Evolutionary conservation across 345 rosid genomes (phyloP).

Genomic region (Populus euphratica): DNA sequence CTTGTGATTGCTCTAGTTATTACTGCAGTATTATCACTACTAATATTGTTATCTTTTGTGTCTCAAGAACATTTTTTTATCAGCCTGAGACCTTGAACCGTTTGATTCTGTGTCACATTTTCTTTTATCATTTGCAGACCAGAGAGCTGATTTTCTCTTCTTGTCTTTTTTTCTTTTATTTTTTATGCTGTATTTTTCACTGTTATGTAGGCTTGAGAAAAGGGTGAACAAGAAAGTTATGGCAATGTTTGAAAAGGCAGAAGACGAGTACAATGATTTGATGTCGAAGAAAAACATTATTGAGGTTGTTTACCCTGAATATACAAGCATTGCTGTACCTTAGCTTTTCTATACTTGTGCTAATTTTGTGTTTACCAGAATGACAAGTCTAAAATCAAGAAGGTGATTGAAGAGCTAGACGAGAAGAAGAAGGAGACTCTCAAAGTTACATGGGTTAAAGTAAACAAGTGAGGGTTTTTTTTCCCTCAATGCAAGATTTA

Average conservation of each 20-base stretch:
- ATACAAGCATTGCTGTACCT: conserved; percentile 12
- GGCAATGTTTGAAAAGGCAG: conserved; percentile 99
- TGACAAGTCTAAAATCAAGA: conserved; percentile 85
- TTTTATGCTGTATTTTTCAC: conserved; percentile 11
- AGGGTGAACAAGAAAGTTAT: conserved; percentile 97
- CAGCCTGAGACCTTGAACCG: neutral
- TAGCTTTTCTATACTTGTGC: conserved; percentile 12
- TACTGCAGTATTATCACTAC: neutral
- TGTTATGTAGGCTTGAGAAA: conserved; percentile 64
- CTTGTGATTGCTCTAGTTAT: neutral
- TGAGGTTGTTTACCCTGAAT: conserved; percentile 55
- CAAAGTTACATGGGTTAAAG: conserved; percentile 93
- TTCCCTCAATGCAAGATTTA: neutral
- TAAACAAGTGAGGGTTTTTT: conserved; percentile 49
- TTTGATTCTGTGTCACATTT: neutral
- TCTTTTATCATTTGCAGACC: neutral
- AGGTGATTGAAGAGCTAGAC: conserved; percentile 93
- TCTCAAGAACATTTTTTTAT: neutral
- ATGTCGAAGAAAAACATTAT: conserved; percentile 80
- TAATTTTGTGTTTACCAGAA: conserved; percentile 37
- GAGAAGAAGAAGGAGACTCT: conserved; percentile 96
- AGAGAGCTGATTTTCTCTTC: neutral
- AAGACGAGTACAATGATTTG: conserved; percentile 86
- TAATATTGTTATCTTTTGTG: neutral
- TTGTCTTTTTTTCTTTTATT: neutral